Conservation (phyloP, 75 land plant species). For the Ceratopteris richardii region DNA sequence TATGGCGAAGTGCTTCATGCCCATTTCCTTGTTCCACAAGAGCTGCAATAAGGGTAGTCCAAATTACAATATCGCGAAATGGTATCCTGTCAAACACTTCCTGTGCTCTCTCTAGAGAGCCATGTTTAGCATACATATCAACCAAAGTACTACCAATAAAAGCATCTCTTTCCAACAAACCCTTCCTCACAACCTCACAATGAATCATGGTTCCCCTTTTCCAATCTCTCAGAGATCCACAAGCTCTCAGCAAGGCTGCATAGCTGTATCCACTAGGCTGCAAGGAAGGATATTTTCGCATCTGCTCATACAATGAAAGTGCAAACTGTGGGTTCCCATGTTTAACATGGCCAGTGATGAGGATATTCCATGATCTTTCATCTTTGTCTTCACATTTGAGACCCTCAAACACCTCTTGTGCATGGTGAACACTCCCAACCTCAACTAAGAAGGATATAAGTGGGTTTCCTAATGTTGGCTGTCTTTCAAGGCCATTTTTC, state of each 20-base stretch:
- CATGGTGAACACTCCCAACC: too few species aligned
- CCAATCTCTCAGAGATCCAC: neutral
- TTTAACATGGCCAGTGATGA: too few species aligned
- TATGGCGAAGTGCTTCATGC: conserved; percentile 16
- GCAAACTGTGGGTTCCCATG: too few species aligned
- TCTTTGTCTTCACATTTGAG: too few species aligned
- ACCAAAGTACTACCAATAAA: conserved; percentile 19
- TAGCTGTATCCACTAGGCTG: too few species aligned
- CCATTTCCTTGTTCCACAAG: conserved; percentile 25
- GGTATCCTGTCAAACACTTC: conserved; percentile 20
- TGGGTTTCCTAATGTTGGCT: too few species aligned
- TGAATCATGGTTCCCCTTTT: neutral
- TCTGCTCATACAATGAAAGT: too few species aligned
- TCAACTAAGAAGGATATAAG: too few species aligned
- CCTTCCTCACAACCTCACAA: neutral
- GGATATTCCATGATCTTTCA: too few species aligned
- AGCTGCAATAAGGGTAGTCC: conserved; percentile 34
- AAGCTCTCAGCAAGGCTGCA: neutral
- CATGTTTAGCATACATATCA: conserved; percentile 38
- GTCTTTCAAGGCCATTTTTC: too few species aligned
- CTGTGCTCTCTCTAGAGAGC: conserved; percentile 10
- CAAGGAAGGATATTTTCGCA: neutral
- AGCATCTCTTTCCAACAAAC: conserved; percentile 4
- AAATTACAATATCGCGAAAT: conserved; percentile 23
- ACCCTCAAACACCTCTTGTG: too few species aligned